Evolutionary conservation across 305 asterid genomes (phyloP), one percentile per base, ranked within the genome.

Genomic region (Solanum chacoense): DNA sequence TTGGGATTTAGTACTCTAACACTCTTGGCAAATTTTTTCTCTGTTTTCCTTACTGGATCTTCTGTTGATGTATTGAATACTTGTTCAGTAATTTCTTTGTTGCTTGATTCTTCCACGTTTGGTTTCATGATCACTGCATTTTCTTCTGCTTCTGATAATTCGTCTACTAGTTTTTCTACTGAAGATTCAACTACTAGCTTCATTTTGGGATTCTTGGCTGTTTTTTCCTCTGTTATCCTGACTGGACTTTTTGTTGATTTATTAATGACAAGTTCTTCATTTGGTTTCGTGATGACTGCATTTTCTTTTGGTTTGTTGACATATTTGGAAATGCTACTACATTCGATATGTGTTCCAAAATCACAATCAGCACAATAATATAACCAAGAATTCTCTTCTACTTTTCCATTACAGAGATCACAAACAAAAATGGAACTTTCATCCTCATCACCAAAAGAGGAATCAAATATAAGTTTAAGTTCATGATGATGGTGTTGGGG

Each of bases 341-440:
- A 38, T 38, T 75, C 78, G 20, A 55, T 16, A 77, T 92, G 93
- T 18, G 88, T 71, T 22, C 81, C 81, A 75, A 90, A 90, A 89
- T 89, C 90, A 83, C 93, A 89, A 2, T 31, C 89, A 7, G 35
- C 87, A 87, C 92, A 88, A 9, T 76, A 87, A 45, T 91, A 91
- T 24, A 87, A 50, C 94, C 92, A 92, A 5, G 37, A 88, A 18
- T 81, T 72, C 5, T 12, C 35, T 24, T 89, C 85, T 75, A 80
- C 20, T 22, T 79, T 29, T 3, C 84, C 50, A 37, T 83, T 59
- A 45, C 90, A 90, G 3, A 50, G 84, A 32, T 79, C 88, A 3
- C 92, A 86, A 37, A 69, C 73, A 71, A 81, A 88, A 7, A 84
- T 45, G 1, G 28, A 26, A 24, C 50, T 73, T 38, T 84, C 40